A percentile compares a stretch with the other conserved stretches of the same genome.
These are phyloP conservation scores for Emmonsiellopsis sp. DNA, from an alignment of 2,329 filamentous ascomycete species.

Conservation along the genomic window DNA sequence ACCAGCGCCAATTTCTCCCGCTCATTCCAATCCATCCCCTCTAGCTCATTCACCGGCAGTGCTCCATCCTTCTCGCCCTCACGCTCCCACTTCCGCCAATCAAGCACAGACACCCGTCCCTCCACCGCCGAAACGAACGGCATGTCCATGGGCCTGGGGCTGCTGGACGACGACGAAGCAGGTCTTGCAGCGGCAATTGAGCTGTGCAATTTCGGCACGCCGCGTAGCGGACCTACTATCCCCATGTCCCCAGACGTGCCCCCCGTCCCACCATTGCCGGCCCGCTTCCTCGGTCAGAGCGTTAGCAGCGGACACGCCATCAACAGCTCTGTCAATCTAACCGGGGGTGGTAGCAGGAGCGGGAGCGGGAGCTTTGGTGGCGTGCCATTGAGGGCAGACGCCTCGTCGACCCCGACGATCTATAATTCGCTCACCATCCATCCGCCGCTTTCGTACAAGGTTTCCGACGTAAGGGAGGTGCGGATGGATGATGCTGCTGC, in stretches of 20 bases:
- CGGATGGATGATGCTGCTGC: constrained; percentile 51
- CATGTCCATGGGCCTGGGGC: background rate
- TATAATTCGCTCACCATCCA: constrained; percentile 35
- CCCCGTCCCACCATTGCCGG: constrained; percentile 77
- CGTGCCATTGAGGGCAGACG: constrained; percentile 19
- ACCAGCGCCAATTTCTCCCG: constrained; percentile 51
- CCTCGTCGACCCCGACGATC: constrained; percentile 26
- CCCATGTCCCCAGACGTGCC: constrained; percentile 64
- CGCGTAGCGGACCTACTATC: constrained; percentile 50
- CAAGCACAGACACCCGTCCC: constrained; percentile 66
- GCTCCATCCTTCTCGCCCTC: constrained; percentile 39
- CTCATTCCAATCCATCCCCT: constrained; percentile 68
- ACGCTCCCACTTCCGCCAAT: constrained; percentile 55
- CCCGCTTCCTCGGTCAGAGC: constrained; percentile 60
- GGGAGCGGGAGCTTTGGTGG: constrained; percentile 13
- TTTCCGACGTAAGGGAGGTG: constrained; percentile 49
- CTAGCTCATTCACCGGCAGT: constrained; percentile 46
- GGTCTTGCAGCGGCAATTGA: constrained; percentile 86
- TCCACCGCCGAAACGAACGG: constrained; percentile 67
- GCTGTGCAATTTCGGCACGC: constrained; percentile 78
- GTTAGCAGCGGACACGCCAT: constrained; percentile 48
- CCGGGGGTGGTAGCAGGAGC: constrained; percentile 17
- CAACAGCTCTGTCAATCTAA: constrained; percentile 45
- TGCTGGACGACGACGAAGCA: constrained; percentile 68
- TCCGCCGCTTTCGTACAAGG: constrained; percentile 37